Evolutionary conservation across 352 stramenopile genomes (phyloP).

Genomic region (Phytophthora ohioensis): DNA sequence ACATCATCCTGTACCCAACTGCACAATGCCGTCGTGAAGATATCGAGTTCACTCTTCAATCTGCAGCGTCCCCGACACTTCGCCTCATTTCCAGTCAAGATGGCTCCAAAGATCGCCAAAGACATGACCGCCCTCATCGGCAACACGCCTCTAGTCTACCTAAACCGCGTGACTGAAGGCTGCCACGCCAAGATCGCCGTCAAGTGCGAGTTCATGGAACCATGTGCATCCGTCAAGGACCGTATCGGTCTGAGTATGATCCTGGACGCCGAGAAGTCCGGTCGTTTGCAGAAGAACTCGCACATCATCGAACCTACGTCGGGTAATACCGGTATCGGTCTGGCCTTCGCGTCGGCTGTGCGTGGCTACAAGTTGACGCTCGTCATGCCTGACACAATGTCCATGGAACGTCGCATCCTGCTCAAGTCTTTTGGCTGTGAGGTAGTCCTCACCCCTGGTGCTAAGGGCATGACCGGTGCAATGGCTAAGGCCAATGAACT

Average conservation of each 20-base stretch:
- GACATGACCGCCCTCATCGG: constrained; percentile 96
- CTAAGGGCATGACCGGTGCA: constrained; percentile 82
- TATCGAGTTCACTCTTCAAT: constrained; percentile 31
- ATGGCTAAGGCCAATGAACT: constrained; percentile 84
- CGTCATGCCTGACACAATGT: constrained; percentile 97
- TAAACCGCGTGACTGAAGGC: constrained; percentile 86
- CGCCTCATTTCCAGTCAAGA: constrained; percentile 8
- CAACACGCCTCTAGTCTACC: constrained; percentile 94
- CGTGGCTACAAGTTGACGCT: constrained; percentile 94
- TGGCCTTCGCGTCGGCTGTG: constrained; percentile 93
- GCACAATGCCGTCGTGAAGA: not conserved
- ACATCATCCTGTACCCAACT: not conserved
- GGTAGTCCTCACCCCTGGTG: constrained; percentile 93
- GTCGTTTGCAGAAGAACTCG: constrained; percentile 75
- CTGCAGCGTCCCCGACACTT: constrained; percentile 9
- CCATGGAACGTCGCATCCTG: constrained; percentile 95
- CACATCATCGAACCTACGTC: constrained; percentile 95
- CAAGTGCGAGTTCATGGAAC: constrained; percentile 92
- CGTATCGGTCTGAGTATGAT: constrained; percentile 91
- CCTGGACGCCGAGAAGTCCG: constrained; percentile 72
- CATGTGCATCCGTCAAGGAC: constrained; percentile 89
- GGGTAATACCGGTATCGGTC: constrained; percentile 96
- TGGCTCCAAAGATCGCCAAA: constrained; percentile 85
- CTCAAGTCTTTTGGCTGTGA: constrained; percentile 94
- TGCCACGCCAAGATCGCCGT: constrained; percentile 88